Conservation (phyloP, 345 rosid genomes). For the Eucalyptus caleyi region DNA sequence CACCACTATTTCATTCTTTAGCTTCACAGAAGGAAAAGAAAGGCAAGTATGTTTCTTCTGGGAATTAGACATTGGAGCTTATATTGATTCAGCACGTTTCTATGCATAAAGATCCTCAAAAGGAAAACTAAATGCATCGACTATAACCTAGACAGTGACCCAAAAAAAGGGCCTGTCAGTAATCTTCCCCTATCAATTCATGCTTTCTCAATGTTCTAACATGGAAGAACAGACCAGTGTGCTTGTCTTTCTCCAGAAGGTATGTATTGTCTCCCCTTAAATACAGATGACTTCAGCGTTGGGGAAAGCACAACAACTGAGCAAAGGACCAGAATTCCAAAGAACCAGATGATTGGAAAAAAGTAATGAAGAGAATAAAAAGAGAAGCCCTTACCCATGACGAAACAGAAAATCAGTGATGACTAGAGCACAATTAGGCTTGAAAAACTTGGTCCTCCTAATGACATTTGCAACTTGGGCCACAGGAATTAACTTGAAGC, state of each 20-base stretch:
- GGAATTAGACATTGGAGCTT: neutral
- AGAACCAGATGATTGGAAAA: neutral
- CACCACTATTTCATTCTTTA: neutral
- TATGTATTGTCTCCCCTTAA: neutral
- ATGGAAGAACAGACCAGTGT: neutral
- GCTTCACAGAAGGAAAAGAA: neutral
- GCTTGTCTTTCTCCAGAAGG: neutral
- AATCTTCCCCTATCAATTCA: neutral
- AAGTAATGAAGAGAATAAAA: neutral
- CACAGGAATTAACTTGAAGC: constrained; percentile 70
- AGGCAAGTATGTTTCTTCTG: neutral
- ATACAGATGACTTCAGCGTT: neutral
- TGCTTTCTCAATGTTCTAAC: neutral
- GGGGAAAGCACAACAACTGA: neutral
- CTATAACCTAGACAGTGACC: neutral
- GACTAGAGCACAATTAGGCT: constrained; percentile 76
- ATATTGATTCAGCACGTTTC: neutral
- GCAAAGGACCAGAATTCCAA: neutral
- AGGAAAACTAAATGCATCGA: neutral
- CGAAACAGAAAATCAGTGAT: constrained; percentile 82
- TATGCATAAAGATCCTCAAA: neutral
- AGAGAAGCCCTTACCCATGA: constrained; percentile 53
- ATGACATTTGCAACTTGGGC: constrained; percentile 55
- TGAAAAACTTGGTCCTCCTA: constrained; percentile 54
- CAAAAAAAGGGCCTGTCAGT: neutral